Percentiles rank a stretch among this genome's conserved stretches.
phyloP scores from a whole-genome alignment of 805 yeast genomes.

The Metschnikowia continentalis region DNA sequence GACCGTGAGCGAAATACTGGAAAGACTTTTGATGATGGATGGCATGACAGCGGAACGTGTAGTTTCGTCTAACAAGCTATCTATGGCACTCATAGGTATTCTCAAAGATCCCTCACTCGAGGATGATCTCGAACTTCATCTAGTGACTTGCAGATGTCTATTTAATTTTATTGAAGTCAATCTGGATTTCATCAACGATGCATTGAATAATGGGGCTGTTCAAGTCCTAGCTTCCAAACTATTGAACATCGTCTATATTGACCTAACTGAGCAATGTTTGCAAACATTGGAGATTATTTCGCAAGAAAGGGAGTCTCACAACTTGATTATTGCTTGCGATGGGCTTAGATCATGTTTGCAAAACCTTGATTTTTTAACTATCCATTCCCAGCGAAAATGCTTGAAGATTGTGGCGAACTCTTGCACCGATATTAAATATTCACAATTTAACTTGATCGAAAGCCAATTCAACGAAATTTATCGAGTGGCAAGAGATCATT shows the following conservation, averaged over 20 bases:
- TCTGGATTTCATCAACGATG: slow-evolving; percentile 56
- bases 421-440: slow-evolving; percentile 44
- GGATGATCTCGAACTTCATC: slow-evolving; percentile 72
- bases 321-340: slow-evolving; percentile 51
- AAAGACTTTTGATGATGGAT: slow-evolving; percentile 64
- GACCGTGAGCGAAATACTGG: slow-evolving; percentile 61
- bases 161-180: slow-evolving; percentile 76
- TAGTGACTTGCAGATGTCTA: slow-evolving; percentile 79
- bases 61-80: slow-evolving; percentile 56
- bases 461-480: slow-evolving; percentile 59
- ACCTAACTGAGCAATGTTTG: slow-evolving; percentile 86
- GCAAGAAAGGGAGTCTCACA: slow-evolving; percentile 45
- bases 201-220: slow-evolving; percentile 63
- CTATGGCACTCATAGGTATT: slow-evolving; percentile 52
- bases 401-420: slow-evolving; percentile 68
- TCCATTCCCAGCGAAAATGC: slow-evolving; percentile 84
- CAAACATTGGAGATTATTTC: slow-evolving; percentile 70
- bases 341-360: slow-evolving; percentile 63
- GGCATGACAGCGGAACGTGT: slow-evolving; percentile 56
- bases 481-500: slow-evolving; percentile 48
- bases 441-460: slow-evolving; percentile 45
- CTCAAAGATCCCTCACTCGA: slow-evolving; percentile 53
- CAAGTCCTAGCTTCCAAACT: slow-evolving; percentile 63
- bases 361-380: slow-evolving; percentile 82
- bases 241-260: slow-evolving; percentile 76